Conservation (phyloP, 495 filamentous ascomycete species). For the Podospora appendiculata region DNA sequence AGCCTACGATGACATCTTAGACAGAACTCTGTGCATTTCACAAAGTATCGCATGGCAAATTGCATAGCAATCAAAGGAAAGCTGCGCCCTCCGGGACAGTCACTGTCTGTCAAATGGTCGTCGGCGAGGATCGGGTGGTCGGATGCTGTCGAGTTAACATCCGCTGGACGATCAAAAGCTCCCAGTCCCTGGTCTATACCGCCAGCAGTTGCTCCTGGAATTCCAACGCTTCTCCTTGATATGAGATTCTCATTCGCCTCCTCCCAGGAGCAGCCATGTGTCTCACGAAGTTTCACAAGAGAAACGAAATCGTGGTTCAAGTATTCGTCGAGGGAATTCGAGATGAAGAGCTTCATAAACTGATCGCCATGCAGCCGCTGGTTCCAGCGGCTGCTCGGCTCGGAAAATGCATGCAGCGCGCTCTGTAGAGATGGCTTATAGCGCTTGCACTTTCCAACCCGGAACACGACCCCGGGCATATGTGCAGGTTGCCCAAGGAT, state of each 20-base stretch:
- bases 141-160: not conserved
- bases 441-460: constrained; percentile 43
- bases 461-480: constrained; percentile 16
- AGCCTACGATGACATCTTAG: constrained; percentile 75
- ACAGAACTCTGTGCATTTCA: constrained; percentile 82
- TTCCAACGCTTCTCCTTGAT: not conserved
- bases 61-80: constrained; percentile 74
- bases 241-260: constrained; percentile 55
- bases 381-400: not conserved
- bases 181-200: too few species aligned
- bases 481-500: constrained; percentile 3
- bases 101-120: constrained; percentile 44
- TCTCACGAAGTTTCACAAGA: constrained; percentile 53
- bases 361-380: not conserved
- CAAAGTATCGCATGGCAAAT: constrained; percentile 70
- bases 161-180: constrained; percentile 3
- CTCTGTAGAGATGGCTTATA: constrained; percentile 49
- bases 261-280: constrained; percentile 54
- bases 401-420: constrained; percentile 45
- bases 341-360: constrained; percentile 58
- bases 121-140: constrained; percentile 22
- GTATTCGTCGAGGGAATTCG: constrained; percentile 60
- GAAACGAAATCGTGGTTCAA: constrained; percentile 59
- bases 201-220: constrained; percentile 2
- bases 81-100: constrained; percentile 14